Evolutionary conservation across 768 basidiomycete species (phyloP), one percentile per base, ranked within the genome.

Genomic region (Amyloporia xantha): DNA sequence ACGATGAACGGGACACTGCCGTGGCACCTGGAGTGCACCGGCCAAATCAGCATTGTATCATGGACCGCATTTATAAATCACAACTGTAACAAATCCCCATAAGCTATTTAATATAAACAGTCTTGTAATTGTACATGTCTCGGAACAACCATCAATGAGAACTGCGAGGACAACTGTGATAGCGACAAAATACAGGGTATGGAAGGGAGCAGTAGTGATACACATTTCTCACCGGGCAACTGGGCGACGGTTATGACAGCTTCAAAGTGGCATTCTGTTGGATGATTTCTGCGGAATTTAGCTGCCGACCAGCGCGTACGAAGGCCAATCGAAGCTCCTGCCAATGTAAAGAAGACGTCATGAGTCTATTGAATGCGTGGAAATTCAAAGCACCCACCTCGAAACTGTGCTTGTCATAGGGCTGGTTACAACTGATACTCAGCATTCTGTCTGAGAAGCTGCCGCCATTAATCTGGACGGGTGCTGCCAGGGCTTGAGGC

Each of bases 291-390:
- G 62, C 57, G 2, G 78, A 79, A 3, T 67, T 70, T 42, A 77
- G 66, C 51, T 77, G 74, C 33, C 72, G 71, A 0, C 71, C 66
- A 35, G 66, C 63, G n/a, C 66, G 60, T 27, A 69, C 51, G 48
- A 54, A 73, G 0, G 76, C 76, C 40, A 79, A 54, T 39, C 76
- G 76, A 35, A 79, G 70, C 63, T 80, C 78, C 78, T 80, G 52
- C 27, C 9, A 37, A 24, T 19, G 28, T 4, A 20, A 38, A 37
- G 19, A 33, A 39, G n/a, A n/a, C n/a, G n/a, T n/a, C 38, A 39
- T 39, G 30, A 33, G 30, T n/a, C n/a, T n/a, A n/a, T 33, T 33
- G 9, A 15, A 33, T 33, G 30, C 15, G 26, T 25, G 46, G 25
- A 26, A 33, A 36, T 44, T 30, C 24, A n/a, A 19, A 13, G 19